phyloP scores from a whole-genome alignment of 306 rosid genomes.

The Sindora glabra region DNA sequence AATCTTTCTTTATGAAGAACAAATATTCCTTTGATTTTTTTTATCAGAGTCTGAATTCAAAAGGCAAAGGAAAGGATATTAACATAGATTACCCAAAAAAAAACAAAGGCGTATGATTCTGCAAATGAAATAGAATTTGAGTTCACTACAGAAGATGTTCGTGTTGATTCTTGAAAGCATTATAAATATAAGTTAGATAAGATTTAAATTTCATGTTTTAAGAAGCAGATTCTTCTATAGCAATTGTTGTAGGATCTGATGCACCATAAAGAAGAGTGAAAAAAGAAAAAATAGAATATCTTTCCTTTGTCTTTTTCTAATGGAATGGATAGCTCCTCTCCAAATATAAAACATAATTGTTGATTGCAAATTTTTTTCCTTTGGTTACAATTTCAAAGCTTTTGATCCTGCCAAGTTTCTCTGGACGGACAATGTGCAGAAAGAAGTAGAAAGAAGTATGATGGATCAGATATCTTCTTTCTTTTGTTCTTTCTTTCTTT shows the following conservation, averaged over 20 bases:
- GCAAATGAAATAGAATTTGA: not conserved
- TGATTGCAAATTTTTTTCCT: no score
- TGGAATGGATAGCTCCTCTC: no score
- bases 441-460: no score
- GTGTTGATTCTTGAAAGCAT: not conserved
- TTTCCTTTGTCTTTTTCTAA: no score
- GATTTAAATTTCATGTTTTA: constrained; percentile 4
- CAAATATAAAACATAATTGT: no score
- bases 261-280: constrained; percentile 13
- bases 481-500: no score
- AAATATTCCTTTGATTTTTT: not conserved
- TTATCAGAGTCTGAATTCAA: not conserved
- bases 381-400: no score
- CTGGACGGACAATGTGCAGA: no score
- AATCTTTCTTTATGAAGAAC: constrained; percentile 11
- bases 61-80: not conserved
- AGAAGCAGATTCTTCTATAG: constrained; percentile 11
- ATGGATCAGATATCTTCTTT: no score
- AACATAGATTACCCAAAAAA: not conserved
- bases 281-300: not conserved
- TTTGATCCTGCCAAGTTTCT: no score
- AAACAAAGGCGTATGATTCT: not conserved
- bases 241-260: not conserved
- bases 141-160: not conserved
- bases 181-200: not conserved